A percentile compares a stretch with the other conserved stretches of the same genome.
These are phyloP conservation scores for Linnemannia elongata DNA, from an alignment of 192 early-diverging fungal species.

Conservation along the genomic window DNA sequence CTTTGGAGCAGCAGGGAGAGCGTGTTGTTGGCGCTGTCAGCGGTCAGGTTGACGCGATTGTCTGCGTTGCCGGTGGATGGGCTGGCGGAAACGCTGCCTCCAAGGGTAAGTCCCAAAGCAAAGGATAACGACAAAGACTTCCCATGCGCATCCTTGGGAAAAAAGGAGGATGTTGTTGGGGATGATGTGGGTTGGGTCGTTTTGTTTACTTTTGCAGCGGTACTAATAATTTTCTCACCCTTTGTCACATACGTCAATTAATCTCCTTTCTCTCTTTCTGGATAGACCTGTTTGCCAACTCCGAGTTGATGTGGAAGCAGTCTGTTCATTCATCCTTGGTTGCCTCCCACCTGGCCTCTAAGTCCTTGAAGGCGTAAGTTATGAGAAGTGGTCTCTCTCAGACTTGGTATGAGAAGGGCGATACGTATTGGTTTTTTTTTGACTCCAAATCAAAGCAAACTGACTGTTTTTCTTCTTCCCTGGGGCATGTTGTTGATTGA, in stretches of 20 bases:
- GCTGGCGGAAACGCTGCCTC: slow-evolving; percentile 88
- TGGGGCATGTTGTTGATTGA: neutral
- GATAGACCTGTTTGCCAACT: slow-evolving; percentile 75
- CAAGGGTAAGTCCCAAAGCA: slow-evolving; percentile 54
- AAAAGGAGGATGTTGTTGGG: neutral
- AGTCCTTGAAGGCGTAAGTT: slow-evolving; percentile 76
- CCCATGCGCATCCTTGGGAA: neutral
- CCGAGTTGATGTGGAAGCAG: slow-evolving; percentile 85
- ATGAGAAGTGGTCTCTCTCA: neutral
- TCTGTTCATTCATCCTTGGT: slow-evolving; percentile 87
- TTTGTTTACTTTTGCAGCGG: slow-evolving; percentile 6
- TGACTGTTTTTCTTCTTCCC: slow-evolving; percentile 1
- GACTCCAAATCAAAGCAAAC: neutral
- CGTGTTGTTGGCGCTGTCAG: slow-evolving; percentile 63
- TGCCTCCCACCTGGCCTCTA: slow-evolving; percentile 84
- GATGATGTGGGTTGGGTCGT: neutral
- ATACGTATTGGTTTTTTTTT: neutral
- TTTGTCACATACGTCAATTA: neutral
- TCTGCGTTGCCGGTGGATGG: slow-evolving; percentile 98
- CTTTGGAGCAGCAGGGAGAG: slow-evolving; percentile 72
- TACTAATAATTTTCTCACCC: slow-evolving; percentile 24
- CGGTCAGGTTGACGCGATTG: slow-evolving; percentile 81
- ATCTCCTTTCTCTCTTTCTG: neutral
- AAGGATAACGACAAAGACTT: neutral
- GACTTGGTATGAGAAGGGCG: neutral